Conservation (phyloP, 306 rosid species). For the Lithocarpus polystachyus region DNA sequence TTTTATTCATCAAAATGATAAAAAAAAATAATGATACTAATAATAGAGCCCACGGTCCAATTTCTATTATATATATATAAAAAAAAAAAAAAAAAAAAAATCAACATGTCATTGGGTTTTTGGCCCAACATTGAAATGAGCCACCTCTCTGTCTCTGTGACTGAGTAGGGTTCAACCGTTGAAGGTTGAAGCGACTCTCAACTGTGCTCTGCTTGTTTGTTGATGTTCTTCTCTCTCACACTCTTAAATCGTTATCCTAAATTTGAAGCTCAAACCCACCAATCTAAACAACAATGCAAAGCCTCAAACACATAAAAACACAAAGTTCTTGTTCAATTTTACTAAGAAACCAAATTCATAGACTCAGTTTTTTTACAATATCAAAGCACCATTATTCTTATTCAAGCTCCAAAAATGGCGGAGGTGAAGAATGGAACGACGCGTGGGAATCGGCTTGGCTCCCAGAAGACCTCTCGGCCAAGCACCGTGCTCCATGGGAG, state of each 20-base stretch:
- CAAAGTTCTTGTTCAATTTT: conserved; percentile 2
- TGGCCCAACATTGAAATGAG: no score
- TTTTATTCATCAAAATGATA: no score
- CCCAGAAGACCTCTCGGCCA: conserved; percentile 67
- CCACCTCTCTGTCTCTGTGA: no score
- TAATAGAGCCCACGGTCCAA: no score
- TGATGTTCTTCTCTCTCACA: not conserved
- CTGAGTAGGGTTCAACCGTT: no score
- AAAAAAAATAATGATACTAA: no score
- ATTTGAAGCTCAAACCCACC: not conserved
- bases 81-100: no score
- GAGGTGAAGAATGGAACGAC: conserved; percentile 76
- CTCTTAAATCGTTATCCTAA: no score
- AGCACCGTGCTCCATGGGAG: conserved; percentile 77
- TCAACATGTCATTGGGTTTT: no score
- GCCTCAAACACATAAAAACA: conserved; percentile 34
- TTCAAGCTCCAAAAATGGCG: conserved; percentile 39
- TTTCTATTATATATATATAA: no score
- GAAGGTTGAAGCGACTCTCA: no score
- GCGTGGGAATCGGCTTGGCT: conserved; percentile 97
- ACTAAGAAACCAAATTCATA: conserved; percentile 11
- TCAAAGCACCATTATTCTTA: conserved; percentile 16
- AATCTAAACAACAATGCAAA: conserved; percentile 32
- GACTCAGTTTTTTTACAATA: not conserved
- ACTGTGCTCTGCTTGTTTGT: not conserved